Evolutionary conservation across 202 grass and related monocot species (phyloP), one percentile per base, ranked within the genome.

Genomic region (Setaria viridis): DNA sequence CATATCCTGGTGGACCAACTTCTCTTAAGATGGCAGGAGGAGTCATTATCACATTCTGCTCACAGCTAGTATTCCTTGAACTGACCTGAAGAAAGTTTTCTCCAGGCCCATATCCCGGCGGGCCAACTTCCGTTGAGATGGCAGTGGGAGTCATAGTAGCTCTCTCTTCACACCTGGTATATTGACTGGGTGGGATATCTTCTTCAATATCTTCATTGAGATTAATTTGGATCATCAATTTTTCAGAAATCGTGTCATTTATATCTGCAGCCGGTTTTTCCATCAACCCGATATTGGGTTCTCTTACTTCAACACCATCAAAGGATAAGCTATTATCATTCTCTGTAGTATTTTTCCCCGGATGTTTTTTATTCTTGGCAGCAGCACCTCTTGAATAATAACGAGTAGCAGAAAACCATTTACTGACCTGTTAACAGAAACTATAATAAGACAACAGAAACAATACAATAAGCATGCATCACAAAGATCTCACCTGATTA

Each of bases 361-460:
- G 60, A 78, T 76, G 30, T 60, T 80, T 91, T 34, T 58, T 64
- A 17, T 63, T 85, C 86, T 99, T 94, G 72, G 81, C 34, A 72
- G 83, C 71, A 64, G 56, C 80, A 67, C 35, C 39, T 90, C 75
- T 91, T 62, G 82, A 82, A 80, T 83, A 81, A 85, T 86, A 85
- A 34, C 94, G 91, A 78, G 87, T 64, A 80, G 85, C 85, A 62
- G 85, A 84, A 80, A 99, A 99, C 94, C 97, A 99, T 91, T 81
- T 93, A 80, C 33, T 85, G 37, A 99, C 85, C 97, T 99, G 84
- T 86, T 67, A 84, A 42, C n/a, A 85, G 54, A 86, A 82, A 80
- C 29, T 82, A 47, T 46, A 50, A 60, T 71, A 80, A 89, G 67
- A 65, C 34, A 34, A 86, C 35, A 72, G 53, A 85, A 72, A 45